Conservation (phyloP, 2,329 filamentous ascomycete genomes). For the Nigrospora sphaerica region DNA sequence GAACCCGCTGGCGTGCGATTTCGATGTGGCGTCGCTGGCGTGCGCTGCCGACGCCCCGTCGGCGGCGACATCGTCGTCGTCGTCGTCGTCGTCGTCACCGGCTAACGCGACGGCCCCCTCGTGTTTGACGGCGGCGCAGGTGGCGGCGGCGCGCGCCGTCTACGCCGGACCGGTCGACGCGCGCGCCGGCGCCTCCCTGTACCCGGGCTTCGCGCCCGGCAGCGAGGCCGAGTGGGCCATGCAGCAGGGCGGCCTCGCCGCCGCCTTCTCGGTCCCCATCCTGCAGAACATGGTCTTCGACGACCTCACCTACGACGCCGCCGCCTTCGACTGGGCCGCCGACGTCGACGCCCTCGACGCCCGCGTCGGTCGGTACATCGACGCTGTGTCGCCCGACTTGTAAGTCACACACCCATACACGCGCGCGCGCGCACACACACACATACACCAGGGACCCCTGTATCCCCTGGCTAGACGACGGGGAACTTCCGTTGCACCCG, state of each 20-base stretch:
- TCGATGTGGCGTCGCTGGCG: slow-evolving; percentile 22
- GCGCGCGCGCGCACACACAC: no score
- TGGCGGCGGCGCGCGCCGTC: slow-evolving; percentile 21
- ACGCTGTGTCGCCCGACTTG: slow-evolving; percentile 25
- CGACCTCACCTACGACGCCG: slow-evolving; percentile 24
- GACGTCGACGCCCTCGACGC: slow-evolving; percentile 25
- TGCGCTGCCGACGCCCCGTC: slow-evolving; percentile 14
- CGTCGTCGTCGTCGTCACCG: slow-evolving; percentile 19
- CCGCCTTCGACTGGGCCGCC: slow-evolving; percentile 26
- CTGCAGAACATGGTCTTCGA: slow-evolving; percentile 34
- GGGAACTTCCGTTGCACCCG: no score
- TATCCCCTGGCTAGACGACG: no score
- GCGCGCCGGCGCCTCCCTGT: slow-evolving; percentile 13
- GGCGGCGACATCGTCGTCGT: slow-evolving; percentile 19
- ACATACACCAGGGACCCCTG: no score
- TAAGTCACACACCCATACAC: not conserved
- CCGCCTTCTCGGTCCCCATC: slow-evolving; percentile 27
- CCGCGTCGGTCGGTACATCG: slow-evolving; percentile 25
- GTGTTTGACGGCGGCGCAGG: slow-evolving; percentile 23
- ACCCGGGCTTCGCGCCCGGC: slow-evolving; percentile 31
- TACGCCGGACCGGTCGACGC: slow-evolving; percentile 14
- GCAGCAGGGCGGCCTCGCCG: slow-evolving; percentile 25
- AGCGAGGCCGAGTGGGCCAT: slow-evolving; percentile 28
- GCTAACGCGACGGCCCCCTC: slow-evolving; percentile 5
- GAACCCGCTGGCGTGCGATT: slow-evolving; percentile 27